Percentiles rank a stretch among this genome's conserved stretches.
These are phyloP conservation scores for Solanum pinnatisectum DNA, from an alignment of 257 asterid species.

Conservation along the genomic window DNA sequence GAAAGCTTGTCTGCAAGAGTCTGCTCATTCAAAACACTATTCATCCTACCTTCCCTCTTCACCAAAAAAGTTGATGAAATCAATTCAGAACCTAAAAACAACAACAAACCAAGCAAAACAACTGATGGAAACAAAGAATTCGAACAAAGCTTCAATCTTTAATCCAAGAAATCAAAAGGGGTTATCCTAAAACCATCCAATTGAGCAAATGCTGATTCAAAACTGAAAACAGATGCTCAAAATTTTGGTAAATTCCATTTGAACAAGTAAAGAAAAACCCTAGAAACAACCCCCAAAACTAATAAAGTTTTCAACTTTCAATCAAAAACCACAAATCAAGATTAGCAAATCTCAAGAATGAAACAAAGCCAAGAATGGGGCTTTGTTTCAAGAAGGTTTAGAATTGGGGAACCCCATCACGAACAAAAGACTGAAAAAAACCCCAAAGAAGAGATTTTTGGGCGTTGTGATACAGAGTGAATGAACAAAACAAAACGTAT, in stretches of 20 bases:
- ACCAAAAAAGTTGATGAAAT: conserved; percentile 10
- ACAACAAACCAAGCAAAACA: not conserved
- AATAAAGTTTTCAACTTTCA: not conserved
- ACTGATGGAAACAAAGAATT: not conserved
- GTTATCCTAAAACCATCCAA: conserved; percentile 18
- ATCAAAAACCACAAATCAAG: not conserved
- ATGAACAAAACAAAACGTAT: not conserved
- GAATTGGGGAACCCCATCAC: not conserved
- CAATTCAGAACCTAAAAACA: not conserved
- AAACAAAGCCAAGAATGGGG: not conserved
- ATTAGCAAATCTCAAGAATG: not conserved
- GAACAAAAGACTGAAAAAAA: not conserved
- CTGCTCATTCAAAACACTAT: conserved; percentile 60
- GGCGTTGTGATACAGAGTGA: not conserved
- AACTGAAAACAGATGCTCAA: not conserved
- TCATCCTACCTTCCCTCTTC: conserved; percentile 49
- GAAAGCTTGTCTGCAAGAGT: conserved; percentile 86
- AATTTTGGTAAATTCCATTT: not conserved
- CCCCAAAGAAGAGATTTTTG: not conserved
- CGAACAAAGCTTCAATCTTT: conserved; percentile 2
- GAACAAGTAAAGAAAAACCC: not conserved
- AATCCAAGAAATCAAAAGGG: conserved; percentile 19
- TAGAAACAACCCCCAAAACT: not conserved
- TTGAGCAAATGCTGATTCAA: conserved; percentile 17
- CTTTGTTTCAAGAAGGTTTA: not conserved